phyloP scores from a whole-genome alignment of 129 eudicot genomes.

The Apium graveolens region DNA sequence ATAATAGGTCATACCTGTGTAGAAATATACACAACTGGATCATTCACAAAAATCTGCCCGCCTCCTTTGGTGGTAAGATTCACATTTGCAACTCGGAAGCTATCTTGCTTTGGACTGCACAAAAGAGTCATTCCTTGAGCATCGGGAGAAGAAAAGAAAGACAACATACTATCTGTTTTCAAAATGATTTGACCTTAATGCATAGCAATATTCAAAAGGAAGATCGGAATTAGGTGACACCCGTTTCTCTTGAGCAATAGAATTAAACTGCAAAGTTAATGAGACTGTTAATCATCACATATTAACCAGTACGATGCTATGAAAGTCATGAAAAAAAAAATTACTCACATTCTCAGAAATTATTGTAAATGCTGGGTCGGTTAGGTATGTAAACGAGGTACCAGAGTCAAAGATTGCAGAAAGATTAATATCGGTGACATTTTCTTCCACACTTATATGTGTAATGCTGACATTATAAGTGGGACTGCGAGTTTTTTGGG shows the following conservation, averaged over 20 bases:
- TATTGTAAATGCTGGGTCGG: slow-evolving; percentile 65
- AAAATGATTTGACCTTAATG: slow-evolving; percentile 38
- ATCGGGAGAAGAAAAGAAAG: background rate
- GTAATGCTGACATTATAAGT: slow-evolving; percentile 74
- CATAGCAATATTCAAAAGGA: slow-evolving; percentile 76
- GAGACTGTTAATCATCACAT: background rate
- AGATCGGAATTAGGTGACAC: slow-evolving; percentile 25
- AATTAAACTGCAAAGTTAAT: slow-evolving; percentile 54
- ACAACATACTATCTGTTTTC: background rate
- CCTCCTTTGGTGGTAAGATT: slow-evolving; percentile 84
- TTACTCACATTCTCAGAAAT: slow-evolving; percentile 58
- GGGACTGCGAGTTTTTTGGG: slow-evolving; percentile 39
- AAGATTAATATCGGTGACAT: slow-evolving; percentile 39
- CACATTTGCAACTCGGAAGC: slow-evolving; percentile 28
- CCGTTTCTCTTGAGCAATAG: slow-evolving; percentile 50
- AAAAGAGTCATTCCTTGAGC: slow-evolving; percentile 14
- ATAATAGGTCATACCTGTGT: slow-evolving; percentile 27
- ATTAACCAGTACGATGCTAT: background rate
- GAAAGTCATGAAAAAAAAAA: background rate
- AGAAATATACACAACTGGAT: slow-evolving; percentile 34
- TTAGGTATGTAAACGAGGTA: slow-evolving; percentile 76
- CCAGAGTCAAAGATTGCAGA: slow-evolving; percentile 87
- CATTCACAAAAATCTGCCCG: slow-evolving; percentile 24
- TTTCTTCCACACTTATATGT: slow-evolving; percentile 47
- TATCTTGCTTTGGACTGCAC: slow-evolving; percentile 50